Conservation (phyloP, 331 rosid species). For the Acacia concinna region DNA sequence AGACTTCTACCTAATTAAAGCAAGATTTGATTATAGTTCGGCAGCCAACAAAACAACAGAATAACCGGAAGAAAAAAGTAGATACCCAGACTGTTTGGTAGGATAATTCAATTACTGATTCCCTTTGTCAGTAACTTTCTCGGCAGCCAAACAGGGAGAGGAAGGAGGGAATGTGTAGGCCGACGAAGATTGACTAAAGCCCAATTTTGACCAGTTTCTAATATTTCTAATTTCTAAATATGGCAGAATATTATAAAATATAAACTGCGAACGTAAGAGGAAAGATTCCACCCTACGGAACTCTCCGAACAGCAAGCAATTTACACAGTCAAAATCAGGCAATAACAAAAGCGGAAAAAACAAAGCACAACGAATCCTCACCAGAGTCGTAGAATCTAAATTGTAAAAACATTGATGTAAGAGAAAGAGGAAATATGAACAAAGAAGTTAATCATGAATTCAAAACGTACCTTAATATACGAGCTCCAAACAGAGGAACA, state of each 20-base stretch:
- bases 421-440: background rate
- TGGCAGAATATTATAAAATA: constrained; percentile 11
- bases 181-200: background rate
- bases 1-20: constrained; percentile 18
- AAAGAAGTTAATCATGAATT: background rate
- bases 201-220: constrained; percentile 24
- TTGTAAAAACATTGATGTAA: constrained; percentile 4
- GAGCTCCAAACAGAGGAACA: constrained; percentile 42
- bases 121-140: constrained; percentile 31
- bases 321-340: constrained; percentile 15
- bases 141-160: constrained; percentile 38
- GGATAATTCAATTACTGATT: constrained; percentile 4
- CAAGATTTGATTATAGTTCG: constrained; percentile 31
- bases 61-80: background rate
- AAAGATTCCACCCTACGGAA: constrained; percentile 29
- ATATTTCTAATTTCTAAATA: background rate
- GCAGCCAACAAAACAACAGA: constrained; percentile 37
- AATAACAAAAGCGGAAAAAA: background rate
- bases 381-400: background rate
- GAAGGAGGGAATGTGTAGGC: constrained; percentile 19
- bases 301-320: constrained; percentile 26
- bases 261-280: constrained; percentile 27
- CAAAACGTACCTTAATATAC: constrained; percentile 37
- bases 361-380: background rate
- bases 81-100: constrained; percentile 11